Evolutionary conservation across 768 basidiomycete species (phyloP).

Genomic region (Amanita jacksonii): DNA sequence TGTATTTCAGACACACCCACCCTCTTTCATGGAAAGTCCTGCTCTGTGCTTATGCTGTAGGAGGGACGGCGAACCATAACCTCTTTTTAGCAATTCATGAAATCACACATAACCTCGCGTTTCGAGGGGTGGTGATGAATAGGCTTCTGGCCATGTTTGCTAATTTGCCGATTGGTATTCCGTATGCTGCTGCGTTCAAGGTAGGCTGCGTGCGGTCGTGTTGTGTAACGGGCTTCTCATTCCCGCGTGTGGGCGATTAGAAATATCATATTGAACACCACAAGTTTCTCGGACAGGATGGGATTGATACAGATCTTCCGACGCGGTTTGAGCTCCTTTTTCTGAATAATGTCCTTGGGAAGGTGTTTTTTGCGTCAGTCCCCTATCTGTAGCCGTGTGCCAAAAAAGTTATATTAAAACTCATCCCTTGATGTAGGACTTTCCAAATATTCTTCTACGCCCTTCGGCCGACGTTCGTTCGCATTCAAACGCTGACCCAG

Average conservation of each 20-base stretch:
- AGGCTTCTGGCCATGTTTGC: conserved; percentile 84
- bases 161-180: conserved; percentile 89
- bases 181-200: conserved; percentile 95
- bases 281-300: conserved; percentile 92
- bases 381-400: neutral
- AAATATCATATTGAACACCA: conserved; percentile 95
- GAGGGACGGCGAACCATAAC: conserved; percentile 96
- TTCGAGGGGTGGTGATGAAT: conserved; percentile 73
- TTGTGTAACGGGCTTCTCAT: neutral
- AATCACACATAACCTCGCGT: conserved; percentile 96
- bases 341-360: conserved; percentile 93
- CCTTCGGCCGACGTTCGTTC: conserved; percentile 87
- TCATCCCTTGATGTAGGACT: conserved; percentile 41
- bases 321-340: conserved; percentile 75
- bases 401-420: too few relatives aligned
- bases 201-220: conserved; percentile 24
- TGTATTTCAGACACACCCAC: conserved; percentile 55
- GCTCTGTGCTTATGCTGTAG: conserved; percentile 71
- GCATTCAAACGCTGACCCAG: conserved; percentile 64
- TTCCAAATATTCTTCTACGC: conserved; percentile 99
- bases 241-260: conserved; percentile 24
- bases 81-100: conserved; percentile 98
- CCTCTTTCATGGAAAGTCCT: conserved; percentile 69
- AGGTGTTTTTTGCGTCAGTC: conserved; percentile 93
- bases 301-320: conserved; percentile 92